phyloP scores from a whole-genome alignment of 2,329 filamentous ascomycete genomes.

The Botryotinia convoluta region DNA sequence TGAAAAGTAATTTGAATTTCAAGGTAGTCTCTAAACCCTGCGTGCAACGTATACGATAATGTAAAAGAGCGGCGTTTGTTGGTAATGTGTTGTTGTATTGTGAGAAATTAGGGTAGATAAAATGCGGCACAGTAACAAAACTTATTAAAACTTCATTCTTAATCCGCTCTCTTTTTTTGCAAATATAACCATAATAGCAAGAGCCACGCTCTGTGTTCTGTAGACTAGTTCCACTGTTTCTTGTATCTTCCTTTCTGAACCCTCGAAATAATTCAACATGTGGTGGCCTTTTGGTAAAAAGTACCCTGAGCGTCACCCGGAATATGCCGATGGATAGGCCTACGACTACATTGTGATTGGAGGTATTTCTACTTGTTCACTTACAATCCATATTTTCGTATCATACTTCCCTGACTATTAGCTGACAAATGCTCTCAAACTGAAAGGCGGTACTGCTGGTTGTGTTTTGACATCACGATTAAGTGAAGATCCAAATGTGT shows the following conservation, averaged over 20 bases:
- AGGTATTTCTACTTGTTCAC: not conserved
- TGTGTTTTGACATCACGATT: conserved; percentile 43
- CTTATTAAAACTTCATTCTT: too few species aligned
- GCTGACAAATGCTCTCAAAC: not conserved
- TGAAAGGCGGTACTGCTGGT: conserved; percentile 43
- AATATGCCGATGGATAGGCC: not conserved
- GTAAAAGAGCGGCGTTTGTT: not conserved
- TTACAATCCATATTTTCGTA: not conserved
- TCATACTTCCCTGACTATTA: too few species aligned
- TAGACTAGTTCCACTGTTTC: not conserved
- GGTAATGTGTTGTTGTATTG: not conserved
- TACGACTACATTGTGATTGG: conserved; percentile 8
- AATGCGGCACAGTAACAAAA: not conserved
- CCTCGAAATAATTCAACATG: not conserved
- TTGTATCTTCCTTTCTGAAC: not conserved
- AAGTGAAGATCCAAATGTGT: conserved; percentile 39
- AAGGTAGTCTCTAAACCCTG: not conserved
- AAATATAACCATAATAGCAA: not conserved
- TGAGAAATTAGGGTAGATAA: not conserved
- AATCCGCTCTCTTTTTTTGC: not conserved
- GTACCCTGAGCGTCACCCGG: not conserved
- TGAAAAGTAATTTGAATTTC: too few species aligned
- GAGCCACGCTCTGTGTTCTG: not conserved
- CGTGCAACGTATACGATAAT: not conserved
- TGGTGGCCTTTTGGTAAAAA: conserved; percentile 1